Base-by-base conservation (phyloP, 352 stramenopile species). In the Pythium coloratum region DNA sequence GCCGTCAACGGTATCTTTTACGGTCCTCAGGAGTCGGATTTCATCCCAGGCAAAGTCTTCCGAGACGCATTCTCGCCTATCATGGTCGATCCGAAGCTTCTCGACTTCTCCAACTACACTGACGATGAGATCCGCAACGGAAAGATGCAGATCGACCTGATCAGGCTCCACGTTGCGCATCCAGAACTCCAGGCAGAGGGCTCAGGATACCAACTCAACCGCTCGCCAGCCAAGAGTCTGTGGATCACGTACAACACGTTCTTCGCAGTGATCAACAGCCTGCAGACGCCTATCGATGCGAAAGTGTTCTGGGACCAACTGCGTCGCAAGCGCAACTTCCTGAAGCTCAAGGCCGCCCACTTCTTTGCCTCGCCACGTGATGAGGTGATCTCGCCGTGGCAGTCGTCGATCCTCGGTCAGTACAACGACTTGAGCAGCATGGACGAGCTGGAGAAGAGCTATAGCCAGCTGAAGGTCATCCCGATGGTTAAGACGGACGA, bases 1-100 rank as follows among this genome's bases (percentile, higher is more conserved):
- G 71, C 76, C 7, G 72, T 80, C 47, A 84, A 84, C 55, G 74
- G 78, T n/a, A 62, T 80, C 44, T 84, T 80, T 58, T 82, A 76
- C 57, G 76, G 76, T 6, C 71, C 73, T 0, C 76, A 84, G 50
- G 46, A 47, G 0, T 65, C 57, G 38, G 77, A 84, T 51, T 38
- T 61, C 6, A 54, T 76, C 13, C 74, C 75, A 33, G 61, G 71
- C 3, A 59, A 69, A n/a, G 54, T 71, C 18, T 78, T 81, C 55
- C 46, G 80, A 16, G 69, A 74, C 36, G 54, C 58, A 5, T 63
- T 75, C 4, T 75, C 70, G 0, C 67, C 72, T 0, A n/a, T 64
- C 13, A 30, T 78, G 18, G 33, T 81, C 16, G 64, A 61, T 1
- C 9, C 44, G n/a, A 61, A 70, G 33, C 47, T 64, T 34, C 72